Evolutionary conservation across 2,329 filamentous ascomycete genomes (phyloP).

Genomic region (Pseudogymnoascus sp.): DNA sequence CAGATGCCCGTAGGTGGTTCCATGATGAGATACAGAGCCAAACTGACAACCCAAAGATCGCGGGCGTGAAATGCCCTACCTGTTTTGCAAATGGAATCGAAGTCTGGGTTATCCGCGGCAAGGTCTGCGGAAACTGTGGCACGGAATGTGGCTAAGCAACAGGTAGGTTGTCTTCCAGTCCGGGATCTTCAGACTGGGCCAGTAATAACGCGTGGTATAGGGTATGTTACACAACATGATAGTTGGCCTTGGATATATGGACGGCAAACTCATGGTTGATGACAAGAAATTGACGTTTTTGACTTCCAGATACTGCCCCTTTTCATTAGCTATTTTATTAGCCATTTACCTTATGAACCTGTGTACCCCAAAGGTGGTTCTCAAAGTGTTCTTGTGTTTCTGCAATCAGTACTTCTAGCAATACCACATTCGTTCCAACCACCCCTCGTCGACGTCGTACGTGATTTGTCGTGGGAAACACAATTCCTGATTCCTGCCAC

Average conservation of each 20-base stretch:
- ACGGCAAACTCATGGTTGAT: not conserved
- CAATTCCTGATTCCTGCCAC: not conserved
- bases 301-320: not conserved
- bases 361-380: not conserved
- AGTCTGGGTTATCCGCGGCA: constrained; percentile 49
- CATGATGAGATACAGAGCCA: not conserved
- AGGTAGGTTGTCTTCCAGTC: not conserved
- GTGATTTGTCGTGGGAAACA: not conserved
- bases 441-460: not conserved
- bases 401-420: not conserved
- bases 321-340: not conserved
- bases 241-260: not conserved
- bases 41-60: constrained; percentile 28
- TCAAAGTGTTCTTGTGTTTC: not conserved
- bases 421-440: not conserved
- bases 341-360: not conserved
- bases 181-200: not conserved
- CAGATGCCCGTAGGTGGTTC: not conserved
- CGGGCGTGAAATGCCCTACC: constrained; percentile 45
- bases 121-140: constrained; percentile 43
- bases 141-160: constrained; percentile 33
- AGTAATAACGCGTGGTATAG: not conserved
- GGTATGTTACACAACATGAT: not conserved
- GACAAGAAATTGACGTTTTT: not conserved
- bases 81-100: constrained; percentile 42